Evolutionary conservation across 768 basidiomycete genomes (phyloP), one percentile per base, ranked within the genome.

Genomic region (Lactifluus volemus): DNA sequence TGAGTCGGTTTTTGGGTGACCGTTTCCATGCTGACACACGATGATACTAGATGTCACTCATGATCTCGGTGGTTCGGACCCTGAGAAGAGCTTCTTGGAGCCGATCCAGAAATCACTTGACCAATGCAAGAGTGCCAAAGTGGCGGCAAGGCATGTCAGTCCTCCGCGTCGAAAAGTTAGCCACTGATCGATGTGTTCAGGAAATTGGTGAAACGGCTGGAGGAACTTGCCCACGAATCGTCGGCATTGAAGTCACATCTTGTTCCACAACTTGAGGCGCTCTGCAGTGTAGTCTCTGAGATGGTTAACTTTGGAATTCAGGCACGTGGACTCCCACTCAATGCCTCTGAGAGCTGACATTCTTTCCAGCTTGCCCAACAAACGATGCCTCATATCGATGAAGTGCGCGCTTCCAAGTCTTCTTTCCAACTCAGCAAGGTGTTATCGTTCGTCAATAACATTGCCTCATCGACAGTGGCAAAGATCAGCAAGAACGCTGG

Each of bases 271-370:
- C 81, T 94, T 69, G 83, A 88, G 63, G 77, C 78, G 3, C 71
- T 92, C n/a, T 84, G 81, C 67, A 84, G 88, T 59, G 76, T 81
- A 32, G 84, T 92, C 1, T 84, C 86, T 1, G 89, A 90, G 62
- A 81, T 93, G 10, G 86, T 93, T 65, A 92, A 95, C 73, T 91
- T 96, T 70, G 92, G 92, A 70, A 89, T 97, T 58, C 88, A 89
- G 55, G 92, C 92, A 62, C 56, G 85, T 17, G 29, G 41, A 55
- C 21, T n/a, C 53, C 19, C 39, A 32, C 57, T 55, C 48, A 45
- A 25, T 44, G 19, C 5, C 14, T 38, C 39, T 49, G 53, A 15
- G 30, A 21, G 39, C 15, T 64, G 19, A 61, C 25, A 29, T 54
- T n/a, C 17, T 36, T 44, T 60, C 0, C 55, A 95, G 92, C 82